phyloP scores from a whole-genome alignment of 768 basidiomycete species.

The Auricularia sp. region DNA sequence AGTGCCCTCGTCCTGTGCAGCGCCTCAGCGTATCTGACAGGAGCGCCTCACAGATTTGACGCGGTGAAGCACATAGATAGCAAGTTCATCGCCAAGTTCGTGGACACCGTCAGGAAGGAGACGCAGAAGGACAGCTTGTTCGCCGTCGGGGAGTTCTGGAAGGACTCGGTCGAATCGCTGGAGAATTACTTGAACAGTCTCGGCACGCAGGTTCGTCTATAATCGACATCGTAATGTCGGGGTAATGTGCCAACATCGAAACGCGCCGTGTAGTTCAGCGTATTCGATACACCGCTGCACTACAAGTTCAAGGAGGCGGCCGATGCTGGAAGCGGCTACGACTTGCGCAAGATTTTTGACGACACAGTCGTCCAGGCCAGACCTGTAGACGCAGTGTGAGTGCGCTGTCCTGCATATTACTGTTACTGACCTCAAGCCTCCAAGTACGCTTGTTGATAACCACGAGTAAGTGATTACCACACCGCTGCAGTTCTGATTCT shows the following conservation, averaged over 20 bases:
- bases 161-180: constrained; percentile 23
- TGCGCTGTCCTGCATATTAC: not conserved
- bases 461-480: constrained; percentile 22
- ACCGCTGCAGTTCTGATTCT: constrained; percentile 4
- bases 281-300: constrained; percentile 31
- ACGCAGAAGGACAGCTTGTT: constrained; percentile 28
- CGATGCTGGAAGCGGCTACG: constrained; percentile 23
- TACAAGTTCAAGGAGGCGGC: constrained; percentile 29
- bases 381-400: constrained; percentile 28
- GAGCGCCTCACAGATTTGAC: constrained; percentile 23
- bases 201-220: constrained; percentile 14
- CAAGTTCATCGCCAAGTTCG: constrained; percentile 22
- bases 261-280: constrained; percentile 22
- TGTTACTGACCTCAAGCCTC: not conserved
- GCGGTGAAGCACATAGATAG: constrained; percentile 34
- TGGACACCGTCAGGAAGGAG: constrained; percentile 29
- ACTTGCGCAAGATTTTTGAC: constrained; percentile 29
- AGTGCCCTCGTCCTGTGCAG: not conserved
- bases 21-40: not conserved
- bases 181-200: constrained; percentile 17
- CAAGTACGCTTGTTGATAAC: constrained; percentile 14
- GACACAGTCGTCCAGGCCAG: constrained; percentile 26
- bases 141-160: constrained; percentile 39
- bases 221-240: not conserved
- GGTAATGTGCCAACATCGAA: not conserved